Evolutionary conservation across 2,329 filamentous ascomycete genomes (phyloP), one percentile per base, ranked within the genome.

Genomic region (Xylariaceae sp.): DNA sequence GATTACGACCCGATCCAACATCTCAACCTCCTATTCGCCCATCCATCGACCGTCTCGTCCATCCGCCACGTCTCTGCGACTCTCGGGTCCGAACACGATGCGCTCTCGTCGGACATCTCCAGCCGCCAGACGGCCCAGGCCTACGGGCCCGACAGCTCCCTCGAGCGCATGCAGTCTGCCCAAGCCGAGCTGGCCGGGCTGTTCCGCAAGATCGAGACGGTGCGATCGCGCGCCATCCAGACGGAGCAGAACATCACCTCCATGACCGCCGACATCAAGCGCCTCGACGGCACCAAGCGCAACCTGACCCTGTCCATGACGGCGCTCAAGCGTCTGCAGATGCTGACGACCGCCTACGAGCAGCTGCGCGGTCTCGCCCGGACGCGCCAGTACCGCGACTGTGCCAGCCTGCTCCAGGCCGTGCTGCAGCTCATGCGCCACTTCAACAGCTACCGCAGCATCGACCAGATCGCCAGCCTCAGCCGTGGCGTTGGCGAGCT

Each of bases 201-300:
- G 24, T 95, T 98, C 68, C 78, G 80, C 51, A 94, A 93, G 64
- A 95, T 98, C 58, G 90, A 96, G 59, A 84, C 80, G 45, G 90
- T 98, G 35, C 84, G 89, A 35, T 81, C 82, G 50, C 79, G 90
- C 33, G 92, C 92, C 23, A 76, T 93, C 49, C 80, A 89, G 67
- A 96, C 92, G 14, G 92, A 98, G 61, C 82, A 88, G 57, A 83
- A 89, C 46, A 98, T 98, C 55, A 95, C 90, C 29, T 88, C 88
- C 47, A 98, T 98, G 92, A 98, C 92, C 40, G 88, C 92, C 38
- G 92, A 98, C 55, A 98, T 98, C 59, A 98, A 98, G 67, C 80
- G 90, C 46, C 72, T 98, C 44, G 92, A 98, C 61, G 85, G 84
- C 59, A 95, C 92, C 23, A 98, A 98, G 68, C 83, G 83, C 59